These are phyloP conservation scores for Solanum pinnatisectum DNA, from an alignment of 257 asterid species.

Conservation along the genomic window DNA sequence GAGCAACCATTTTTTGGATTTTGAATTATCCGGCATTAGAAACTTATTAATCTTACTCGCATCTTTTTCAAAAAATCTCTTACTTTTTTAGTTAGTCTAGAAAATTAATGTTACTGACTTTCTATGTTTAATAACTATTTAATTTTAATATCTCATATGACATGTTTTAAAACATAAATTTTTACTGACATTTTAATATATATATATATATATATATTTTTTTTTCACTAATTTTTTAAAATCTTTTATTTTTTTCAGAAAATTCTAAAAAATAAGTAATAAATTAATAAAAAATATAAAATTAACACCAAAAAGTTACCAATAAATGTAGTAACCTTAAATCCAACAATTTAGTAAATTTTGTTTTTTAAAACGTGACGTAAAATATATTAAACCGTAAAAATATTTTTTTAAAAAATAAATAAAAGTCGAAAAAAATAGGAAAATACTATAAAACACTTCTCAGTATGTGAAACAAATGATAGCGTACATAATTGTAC, in stretches of 20 bases:
- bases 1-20: neutral
- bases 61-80: neutral
- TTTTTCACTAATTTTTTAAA: too few relatives aligned
- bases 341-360: too few relatives aligned
- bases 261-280: too few relatives aligned
- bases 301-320: too few relatives aligned
- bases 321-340: too few relatives aligned
- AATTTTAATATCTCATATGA: neutral
- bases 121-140: neutral
- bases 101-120: neutral
- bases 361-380: too few relatives aligned
- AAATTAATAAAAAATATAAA: too few relatives aligned
- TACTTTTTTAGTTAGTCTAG: neutral
- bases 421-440: too few relatives aligned
- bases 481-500: neutral
- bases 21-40: neutral
- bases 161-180: neutral
- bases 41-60: neutral
- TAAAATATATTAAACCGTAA: too few relatives aligned
- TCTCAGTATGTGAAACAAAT: too few relatives aligned
- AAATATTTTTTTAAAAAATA: fast-evolving
- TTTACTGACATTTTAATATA: neutral
- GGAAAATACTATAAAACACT: neutral
- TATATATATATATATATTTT: neutral
- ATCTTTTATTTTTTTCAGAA: too few relatives aligned